Conservation (phyloP, 2,329 filamentous ascomycete species). For the Pseudocercospora cruenta region DNA sequence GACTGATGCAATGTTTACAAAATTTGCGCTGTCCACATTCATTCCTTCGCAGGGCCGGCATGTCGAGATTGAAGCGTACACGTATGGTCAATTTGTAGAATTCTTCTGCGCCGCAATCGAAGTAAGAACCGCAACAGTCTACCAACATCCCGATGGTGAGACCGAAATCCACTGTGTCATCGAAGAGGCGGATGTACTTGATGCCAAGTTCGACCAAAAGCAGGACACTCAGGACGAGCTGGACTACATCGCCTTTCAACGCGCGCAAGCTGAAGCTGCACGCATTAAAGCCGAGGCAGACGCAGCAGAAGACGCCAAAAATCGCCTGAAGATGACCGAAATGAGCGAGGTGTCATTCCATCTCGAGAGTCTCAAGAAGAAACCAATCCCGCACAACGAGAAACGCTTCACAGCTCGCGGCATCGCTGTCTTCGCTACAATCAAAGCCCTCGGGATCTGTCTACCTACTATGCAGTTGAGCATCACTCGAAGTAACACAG, state of each 20-base stretch:
- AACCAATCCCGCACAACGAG: not conserved
- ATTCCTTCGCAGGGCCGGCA: not conserved
- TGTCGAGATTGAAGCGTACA: not conserved
- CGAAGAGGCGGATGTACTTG: not conserved
- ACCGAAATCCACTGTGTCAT: not conserved
- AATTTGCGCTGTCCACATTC: not conserved
- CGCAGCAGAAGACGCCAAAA: not conserved
- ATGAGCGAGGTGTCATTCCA: not conserved
- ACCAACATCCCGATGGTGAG: not conserved
- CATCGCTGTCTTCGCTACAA: not conserved
- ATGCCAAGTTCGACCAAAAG: not conserved
- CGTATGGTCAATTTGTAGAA: not conserved
- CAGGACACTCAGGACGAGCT: not conserved
- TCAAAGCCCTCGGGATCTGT: not conserved
- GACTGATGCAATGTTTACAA: not conserved
- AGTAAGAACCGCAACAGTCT: not conserved
- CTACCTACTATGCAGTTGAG: not conserved
- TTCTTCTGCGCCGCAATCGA: not conserved
- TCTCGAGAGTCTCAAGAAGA: not conserved
- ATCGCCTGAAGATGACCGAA: not conserved
- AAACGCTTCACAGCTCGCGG: not conserved
- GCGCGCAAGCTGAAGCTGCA: not conserved
- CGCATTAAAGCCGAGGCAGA: not conserved
- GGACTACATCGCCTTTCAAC: not conserved
- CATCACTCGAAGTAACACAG: not conserved